Base-by-base conservation (phyloP, 805 yeast species). In the Yamadazyma phyllophila region DNA sequence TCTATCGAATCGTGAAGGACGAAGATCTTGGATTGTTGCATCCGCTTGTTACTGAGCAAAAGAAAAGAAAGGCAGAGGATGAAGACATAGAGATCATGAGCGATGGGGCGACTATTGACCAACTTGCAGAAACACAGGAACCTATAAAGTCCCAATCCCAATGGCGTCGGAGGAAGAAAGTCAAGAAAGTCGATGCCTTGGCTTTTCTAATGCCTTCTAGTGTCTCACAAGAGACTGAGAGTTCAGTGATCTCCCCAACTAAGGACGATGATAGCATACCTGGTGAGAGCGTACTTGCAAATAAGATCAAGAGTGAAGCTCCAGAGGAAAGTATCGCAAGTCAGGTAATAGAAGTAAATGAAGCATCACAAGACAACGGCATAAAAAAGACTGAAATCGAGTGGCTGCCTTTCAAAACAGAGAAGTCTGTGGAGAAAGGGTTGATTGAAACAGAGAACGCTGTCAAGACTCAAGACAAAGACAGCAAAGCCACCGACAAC, bases 181-280 rank as follows among this genome's bases (percentile, higher is more conserved):
- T 36, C 9, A 26, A 39, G 16, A 44, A 44, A 12, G 26, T 35
- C 7, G 47, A 44, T 35, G 34, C 47, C 32, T 26, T 44, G 7
- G 47, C 47, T 2, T 44, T 44, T 39, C 39, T 44, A 27, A 24
- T 44, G 29, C 46, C 46, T n/a, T 11, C 45, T 4, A 29, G 31
- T n/a, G 31, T n/a, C 31, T 29, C 31, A 4, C 31, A 29, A 35
- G 38, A 15, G 7, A 15, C 26, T 15, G 26, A 11, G n/a, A 11
- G 5, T 10, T 32, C 36, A 3, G 24, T 20, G 24, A 20, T 20
- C 24, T 20, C 24, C 6, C 24, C 24, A 20, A 20, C 24, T 6
- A 20, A 20, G 24, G 24, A 20, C 6, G 24, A 20, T 3, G 6
- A 20, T 20, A 6, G 24, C 6, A 20, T 20, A 3, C 24, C 24